A percentile compares a stretch with the other conserved stretches of the same genome.
Evolutionary conservation across 2,329 filamentous ascomycete genomes (phyloP).

Genomic region (Ilyonectria mors-panacis): DNA sequence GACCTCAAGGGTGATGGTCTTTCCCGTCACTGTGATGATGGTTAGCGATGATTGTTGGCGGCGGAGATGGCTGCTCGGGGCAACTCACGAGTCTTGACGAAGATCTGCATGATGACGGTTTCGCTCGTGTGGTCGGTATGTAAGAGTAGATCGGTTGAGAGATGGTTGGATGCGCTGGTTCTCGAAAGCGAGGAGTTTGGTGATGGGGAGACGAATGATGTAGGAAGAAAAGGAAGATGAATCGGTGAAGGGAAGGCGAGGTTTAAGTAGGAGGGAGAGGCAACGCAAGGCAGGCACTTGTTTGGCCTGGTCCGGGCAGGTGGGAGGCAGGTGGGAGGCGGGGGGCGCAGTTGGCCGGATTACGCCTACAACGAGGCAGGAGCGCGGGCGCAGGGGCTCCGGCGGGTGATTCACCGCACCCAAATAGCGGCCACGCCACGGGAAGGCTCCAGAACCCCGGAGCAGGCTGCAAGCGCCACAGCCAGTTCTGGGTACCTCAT

Average conservation of each 20-base stretch:
- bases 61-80: slow-evolving; percentile 36
- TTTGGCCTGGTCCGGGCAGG: slow-evolving; percentile 35
- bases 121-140: slow-evolving; percentile 46
- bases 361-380: slow-evolving; percentile 36
- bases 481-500: slow-evolving; percentile 42
- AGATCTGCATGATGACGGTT: slow-evolving; percentile 88
- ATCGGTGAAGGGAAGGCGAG: slow-evolving; percentile 43
- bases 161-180: slow-evolving; percentile 20
- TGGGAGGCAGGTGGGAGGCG: slow-evolving; percentile 48
- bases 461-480: slow-evolving; percentile 43
- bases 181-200: slow-evolving; percentile 31
- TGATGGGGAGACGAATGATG: slow-evolving; percentile 32
- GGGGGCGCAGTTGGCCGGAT: slow-evolving; percentile 44
- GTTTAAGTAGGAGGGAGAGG: slow-evolving; percentile 50
- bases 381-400: slow-evolving; percentile 32
- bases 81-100: slow-evolving; percentile 92
- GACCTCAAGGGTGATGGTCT: slow-evolving; percentile 73
- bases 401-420: slow-evolving; percentile 56
- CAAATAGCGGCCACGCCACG: slow-evolving; percentile 45
- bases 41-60: slow-evolving; percentile 40
- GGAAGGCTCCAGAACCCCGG: slow-evolving; percentile 59
- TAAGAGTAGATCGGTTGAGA: slow-evolving; percentile 33
- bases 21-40: slow-evolving; percentile 76
- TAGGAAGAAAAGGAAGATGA: slow-evolving; percentile 30
- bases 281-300: slow-evolving; percentile 39